Conservation (phyloP, 495 filamentous ascomycete genomes). For the Ramalina intermedia region DNA sequence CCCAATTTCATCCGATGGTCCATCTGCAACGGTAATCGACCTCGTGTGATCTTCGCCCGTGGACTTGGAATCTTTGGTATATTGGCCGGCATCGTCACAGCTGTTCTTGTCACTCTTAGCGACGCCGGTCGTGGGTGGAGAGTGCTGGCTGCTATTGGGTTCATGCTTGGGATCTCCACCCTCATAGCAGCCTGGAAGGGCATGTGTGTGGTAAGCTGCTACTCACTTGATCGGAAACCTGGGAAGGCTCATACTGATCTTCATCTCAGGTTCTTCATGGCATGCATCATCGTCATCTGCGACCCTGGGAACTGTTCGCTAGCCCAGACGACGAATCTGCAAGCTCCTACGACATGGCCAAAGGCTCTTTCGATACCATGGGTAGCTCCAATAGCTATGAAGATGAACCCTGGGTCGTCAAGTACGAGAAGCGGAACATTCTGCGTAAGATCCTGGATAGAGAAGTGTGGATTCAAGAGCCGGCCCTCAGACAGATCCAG, state of each 20-base stretch:
- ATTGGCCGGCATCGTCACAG: conserved; percentile 31
- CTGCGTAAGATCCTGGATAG: conserved; percentile 61
- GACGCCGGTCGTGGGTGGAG: conserved; percentile 41
- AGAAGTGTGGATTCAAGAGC: conserved; percentile 63
- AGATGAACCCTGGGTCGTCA: conserved; percentile 59
- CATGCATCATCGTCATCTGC: conserved; percentile 56
- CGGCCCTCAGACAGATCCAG: conserved; percentile 58
- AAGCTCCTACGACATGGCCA: conserved; percentile 20
- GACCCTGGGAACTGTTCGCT: conserved; percentile 64
- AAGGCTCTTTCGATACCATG: conserved; percentile 37
- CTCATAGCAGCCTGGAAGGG: conserved; percentile 55
- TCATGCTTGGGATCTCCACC: conserved; percentile 53
- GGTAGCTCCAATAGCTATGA: conserved; percentile 51
- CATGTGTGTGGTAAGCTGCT: conserved; percentile 50
- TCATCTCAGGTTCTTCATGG: conserved; percentile 43
- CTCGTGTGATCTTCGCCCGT: conserved; percentile 54
- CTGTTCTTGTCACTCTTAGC: conserved; percentile 47
- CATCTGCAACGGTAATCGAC: conserved; percentile 62
- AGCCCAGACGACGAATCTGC: conserved; percentile 16
- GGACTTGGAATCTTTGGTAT: conserved; percentile 43
- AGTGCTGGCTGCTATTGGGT: conserved; percentile 43
- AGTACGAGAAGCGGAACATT: conserved; percentile 48
- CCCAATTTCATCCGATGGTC: conserved; percentile 73
- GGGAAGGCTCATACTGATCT: not conserved
- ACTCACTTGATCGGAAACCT: not conserved